These are phyloP conservation scores for Aristolochia contorta DNA, from an alignment of 164 flowering plant genomes.

Conservation along the genomic window DNA sequence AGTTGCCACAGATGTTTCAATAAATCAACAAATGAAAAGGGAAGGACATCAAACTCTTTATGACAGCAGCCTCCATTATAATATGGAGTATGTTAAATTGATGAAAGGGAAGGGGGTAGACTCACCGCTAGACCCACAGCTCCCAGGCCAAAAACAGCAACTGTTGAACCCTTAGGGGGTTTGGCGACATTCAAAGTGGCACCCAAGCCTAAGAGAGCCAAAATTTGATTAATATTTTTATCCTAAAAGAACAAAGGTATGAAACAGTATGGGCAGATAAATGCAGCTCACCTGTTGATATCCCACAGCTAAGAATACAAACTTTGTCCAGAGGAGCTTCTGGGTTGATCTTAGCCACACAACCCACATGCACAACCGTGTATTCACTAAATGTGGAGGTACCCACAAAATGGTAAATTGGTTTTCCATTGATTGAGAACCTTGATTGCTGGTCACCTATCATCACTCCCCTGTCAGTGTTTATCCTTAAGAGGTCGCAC, in stretches of 20 bases:
- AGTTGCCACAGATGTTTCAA: neutral
- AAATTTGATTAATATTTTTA: neutral
- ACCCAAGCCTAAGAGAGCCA: slow-evolving; percentile 41
- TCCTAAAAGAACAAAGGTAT: neutral
- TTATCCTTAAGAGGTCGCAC: slow-evolving; percentile 59
- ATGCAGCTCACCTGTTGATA: slow-evolving; percentile 26
- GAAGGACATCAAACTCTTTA: no score
- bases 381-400: slow-evolving; percentile 81
- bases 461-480: slow-evolving; percentile 62
- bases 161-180: slow-evolving; percentile 47
- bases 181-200: slow-evolving; percentile 82
- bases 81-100: neutral
- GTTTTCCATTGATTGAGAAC: slow-evolving; percentile 51
- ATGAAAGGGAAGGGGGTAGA: neutral
- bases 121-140: slow-evolving; percentile 82
- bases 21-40: neutral
- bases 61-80: neutral
- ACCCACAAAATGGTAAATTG: slow-evolving; percentile 63
- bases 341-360: slow-evolving; percentile 70
- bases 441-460: slow-evolving; percentile 43
- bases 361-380: slow-evolving; percentile 70
- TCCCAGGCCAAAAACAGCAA: slow-evolving; percentile 73
- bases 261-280: neutral
- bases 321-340: slow-evolving; percentile 72
- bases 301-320: slow-evolving; percentile 69